Conservation (phyloP, 176 grass and related monocot species). For the Ampelocalamus luodianensis region DNA sequence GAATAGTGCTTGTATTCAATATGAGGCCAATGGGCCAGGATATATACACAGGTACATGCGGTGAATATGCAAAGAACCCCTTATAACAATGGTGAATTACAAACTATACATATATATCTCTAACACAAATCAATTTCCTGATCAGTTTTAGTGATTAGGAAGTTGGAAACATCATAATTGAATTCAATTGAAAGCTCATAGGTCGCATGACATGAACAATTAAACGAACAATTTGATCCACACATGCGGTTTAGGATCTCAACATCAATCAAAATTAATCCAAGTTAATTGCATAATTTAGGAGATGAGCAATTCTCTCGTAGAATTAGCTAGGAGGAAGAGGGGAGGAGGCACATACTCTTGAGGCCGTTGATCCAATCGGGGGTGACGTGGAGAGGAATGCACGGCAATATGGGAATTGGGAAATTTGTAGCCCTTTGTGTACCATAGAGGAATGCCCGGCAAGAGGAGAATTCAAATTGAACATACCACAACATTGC, state of each 20-base stretch:
- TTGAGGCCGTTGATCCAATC: slow-evolving; percentile 50
- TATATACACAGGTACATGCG: no score
- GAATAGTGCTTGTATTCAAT: no score
- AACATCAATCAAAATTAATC: not conserved
- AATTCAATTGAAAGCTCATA: not conserved
- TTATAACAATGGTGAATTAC: no score
- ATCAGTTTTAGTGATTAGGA: not conserved
- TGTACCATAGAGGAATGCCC: no score
- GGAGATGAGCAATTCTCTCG: not conserved
- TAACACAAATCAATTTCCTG: no score
- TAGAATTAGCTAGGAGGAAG: not conserved
- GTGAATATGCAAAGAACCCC: no score
- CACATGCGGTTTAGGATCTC: not conserved
- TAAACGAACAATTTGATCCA: not conserved
- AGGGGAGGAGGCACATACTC: slow-evolving; percentile 13
- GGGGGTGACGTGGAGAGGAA: slow-evolving; percentile 40
- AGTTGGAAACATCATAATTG: not conserved
- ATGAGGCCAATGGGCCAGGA: no score
- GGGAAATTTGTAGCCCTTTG: slow-evolving; percentile 23
- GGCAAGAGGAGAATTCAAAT: slow-evolving; percentile 29
- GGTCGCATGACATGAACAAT: not conserved
- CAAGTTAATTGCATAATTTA: not conserved
- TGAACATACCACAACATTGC: slow-evolving; percentile 19
- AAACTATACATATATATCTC: no score
- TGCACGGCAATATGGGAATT: slow-evolving; percentile 29